phyloP scores from a whole-genome alignment of 1,139 yeast genomes.

The Yamadazyma friedrichii region DNA sequence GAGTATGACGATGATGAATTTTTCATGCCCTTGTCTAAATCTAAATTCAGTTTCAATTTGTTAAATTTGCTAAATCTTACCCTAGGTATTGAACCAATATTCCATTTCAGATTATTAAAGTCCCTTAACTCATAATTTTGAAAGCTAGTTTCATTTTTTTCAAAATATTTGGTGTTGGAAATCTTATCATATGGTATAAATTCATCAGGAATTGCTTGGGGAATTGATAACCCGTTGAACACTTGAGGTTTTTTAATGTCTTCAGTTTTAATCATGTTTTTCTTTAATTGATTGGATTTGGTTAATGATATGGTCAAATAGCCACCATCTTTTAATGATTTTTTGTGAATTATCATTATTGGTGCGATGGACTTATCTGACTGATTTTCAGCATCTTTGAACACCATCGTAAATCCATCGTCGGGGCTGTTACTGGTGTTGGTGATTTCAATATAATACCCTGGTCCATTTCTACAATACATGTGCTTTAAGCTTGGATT shows the following conservation, averaged over 20 bases:
- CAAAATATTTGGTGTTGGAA: constrained; percentile 11
- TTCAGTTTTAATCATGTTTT: constrained; percentile 13
- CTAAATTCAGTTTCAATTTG: constrained; percentile 18
- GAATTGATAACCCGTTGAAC: constrained; percentile 29
- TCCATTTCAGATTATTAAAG: constrained; percentile 32
- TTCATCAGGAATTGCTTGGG: constrained; percentile 23
- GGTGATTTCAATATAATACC: constrained; percentile 47
- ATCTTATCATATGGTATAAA: constrained; percentile 24
- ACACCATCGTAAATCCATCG: constrained; percentile 31
- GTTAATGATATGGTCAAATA: constrained; percentile 28
- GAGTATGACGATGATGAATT: neutral
- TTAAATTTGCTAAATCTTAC: constrained; percentile 22
- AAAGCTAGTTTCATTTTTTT: constrained; percentile 15
- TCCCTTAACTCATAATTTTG: constrained; percentile 34
- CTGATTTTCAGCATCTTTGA: constrained; percentile 30
- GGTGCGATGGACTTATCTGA: constrained; percentile 21
- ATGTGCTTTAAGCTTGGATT: constrained; percentile 57
- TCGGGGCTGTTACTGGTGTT: neutral
- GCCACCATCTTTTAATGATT: constrained; percentile 27
- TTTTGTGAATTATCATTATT: constrained; percentile 29
- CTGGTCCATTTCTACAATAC: constrained; percentile 57
- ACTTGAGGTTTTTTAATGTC: constrained; percentile 4
- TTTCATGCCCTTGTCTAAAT: constrained; percentile 6
- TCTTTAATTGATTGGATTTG: constrained; percentile 12
- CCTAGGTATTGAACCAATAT: constrained; percentile 48